Base-by-base conservation (phyloP, 352 stramenopile species). In the Sclerospora graminicola region DNA sequence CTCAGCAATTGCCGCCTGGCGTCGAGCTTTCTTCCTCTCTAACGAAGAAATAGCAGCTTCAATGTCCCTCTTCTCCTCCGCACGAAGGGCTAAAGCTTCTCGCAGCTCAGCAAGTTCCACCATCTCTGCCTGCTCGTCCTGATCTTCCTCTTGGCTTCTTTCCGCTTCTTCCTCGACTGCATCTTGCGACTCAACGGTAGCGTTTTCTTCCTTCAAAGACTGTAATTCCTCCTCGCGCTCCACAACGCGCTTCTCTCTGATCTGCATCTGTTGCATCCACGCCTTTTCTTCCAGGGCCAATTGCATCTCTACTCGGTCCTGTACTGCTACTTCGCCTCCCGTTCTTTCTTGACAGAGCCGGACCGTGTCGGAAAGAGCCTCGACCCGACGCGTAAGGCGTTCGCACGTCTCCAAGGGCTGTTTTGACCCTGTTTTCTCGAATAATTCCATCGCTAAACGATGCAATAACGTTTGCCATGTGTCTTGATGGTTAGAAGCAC, bases 191-290 rank as follows among this genome's bases (percentile, higher is more conserved):
- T 62, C 43, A 6, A 54, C 52, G 9, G 29, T 45, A 6, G 51
- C 44, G 4, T 66, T 56, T 18, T 63, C 60, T 16, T 66, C 56
- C 19, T 55, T 69, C 8, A 83, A 40, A 37, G 57, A 49, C 10
- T 68, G 62, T 8, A 82, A 47, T 48, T 85, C 65, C n/a, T 66
- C 63, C 32, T 85, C 63, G 7, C 70, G 48, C 44, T 73, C 54
- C 1, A 64, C 69, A 15, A 82, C 51, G 6, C 35, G 51, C 37
- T 73, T 46, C 39, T 82, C 66, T 23, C 63, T 58, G 29, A 54
- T 38, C 37, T 78, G 64, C 57, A 85, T 81, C 34, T 77, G 61
- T 47, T 62, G 54, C 38, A 83, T 69, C 73, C 73, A 85, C 36
- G 56, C 67, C 23, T 45, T 48, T 48, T 85, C 73, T 37, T 81